A percentile compares a stretch with the other conserved stretches of the same genome.
These are phyloP conservation scores for Apiospora sp. DNA, from an alignment of 2,329 filamentous ascomycete species.

Conservation along the genomic window DNA sequence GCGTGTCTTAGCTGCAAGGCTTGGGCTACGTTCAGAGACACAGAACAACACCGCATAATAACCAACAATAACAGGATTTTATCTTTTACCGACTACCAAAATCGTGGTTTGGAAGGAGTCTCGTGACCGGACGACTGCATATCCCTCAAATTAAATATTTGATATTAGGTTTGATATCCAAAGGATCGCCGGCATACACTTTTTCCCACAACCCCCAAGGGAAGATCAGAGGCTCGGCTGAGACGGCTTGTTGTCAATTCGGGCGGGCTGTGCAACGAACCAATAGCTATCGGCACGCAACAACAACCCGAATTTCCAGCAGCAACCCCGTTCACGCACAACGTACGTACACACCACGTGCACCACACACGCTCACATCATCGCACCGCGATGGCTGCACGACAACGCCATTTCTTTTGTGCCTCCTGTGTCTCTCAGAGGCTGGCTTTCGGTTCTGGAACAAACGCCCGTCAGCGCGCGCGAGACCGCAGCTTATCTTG, in stretches of 20 bases:
- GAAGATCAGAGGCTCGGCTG: neutral
- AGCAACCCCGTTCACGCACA: neutral
- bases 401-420: neutral
- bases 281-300: neutral
- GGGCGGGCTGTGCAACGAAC: neutral
- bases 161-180: constrained; percentile 4
- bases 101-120: neutral
- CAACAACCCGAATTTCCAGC: neutral
- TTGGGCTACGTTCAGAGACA: neutral
- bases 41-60: neutral
- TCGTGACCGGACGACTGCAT: constrained; percentile 3
- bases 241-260: neutral
- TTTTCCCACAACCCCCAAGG: neutral
- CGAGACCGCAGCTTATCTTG: constrained; percentile 1
- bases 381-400: neutral
- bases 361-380: neutral
- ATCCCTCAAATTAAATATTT: neutral
- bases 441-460: neutral
- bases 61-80: too few species aligned
- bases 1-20: constrained; percentile 8
- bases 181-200: neutral
- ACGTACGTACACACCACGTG: neutral
- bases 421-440: neutral
- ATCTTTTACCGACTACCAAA: neutral
- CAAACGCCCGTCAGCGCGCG: constrained; percentile 11